Percentiles rank a stretch among this genome's conserved stretches.
Conservation (phyloP, 1,284 basidiomycete species). For the Thecaphora thlaspeos region DNA sequence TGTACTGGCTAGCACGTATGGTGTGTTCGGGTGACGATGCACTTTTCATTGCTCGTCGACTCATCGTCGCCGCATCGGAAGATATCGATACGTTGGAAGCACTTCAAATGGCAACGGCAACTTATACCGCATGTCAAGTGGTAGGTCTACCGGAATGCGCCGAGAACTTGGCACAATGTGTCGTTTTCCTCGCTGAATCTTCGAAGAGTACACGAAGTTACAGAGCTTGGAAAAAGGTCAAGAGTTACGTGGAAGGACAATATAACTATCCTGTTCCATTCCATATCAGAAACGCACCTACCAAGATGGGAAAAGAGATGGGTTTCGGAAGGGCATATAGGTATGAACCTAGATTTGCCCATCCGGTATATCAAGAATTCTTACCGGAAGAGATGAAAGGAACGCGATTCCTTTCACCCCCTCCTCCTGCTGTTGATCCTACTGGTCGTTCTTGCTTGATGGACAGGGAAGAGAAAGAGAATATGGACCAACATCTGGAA, state of each 20-base stretch:
- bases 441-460: too few species aligned
- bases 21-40: constrained; percentile 75
- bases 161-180: constrained; percentile 69
- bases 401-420: constrained; percentile 64
- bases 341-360: constrained; percentile 77
- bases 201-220: constrained; percentile 72
- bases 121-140: constrained; percentile 59
- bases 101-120: constrained; percentile 47
- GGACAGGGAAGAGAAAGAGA: background rate
- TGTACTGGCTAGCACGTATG: constrained; percentile 71
- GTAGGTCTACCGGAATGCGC: constrained; percentile 72
- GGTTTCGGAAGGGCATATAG: constrained; percentile 64
- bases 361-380: constrained; percentile 61
- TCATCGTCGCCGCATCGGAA: constrained; percentile 81
- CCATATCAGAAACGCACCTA: constrained; percentile 82
- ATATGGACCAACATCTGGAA: background rate
- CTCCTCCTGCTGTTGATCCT: background rate
- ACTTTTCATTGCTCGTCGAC: constrained; percentile 74
- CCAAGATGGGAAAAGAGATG: constrained; percentile 74
- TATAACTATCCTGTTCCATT: constrained; percentile 68
- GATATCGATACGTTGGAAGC: constrained; percentile 77
- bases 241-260: constrained; percentile 29
- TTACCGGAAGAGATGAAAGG: constrained; percentile 60
- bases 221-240: constrained; percentile 50
- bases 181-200: constrained; percentile 77